Percentiles rank a stretch among this genome's conserved stretches.
Evolutionary conservation across 2,329 filamentous ascomycete species (phyloP).

Genomic region (Aspergillus carbonarius): DNA sequence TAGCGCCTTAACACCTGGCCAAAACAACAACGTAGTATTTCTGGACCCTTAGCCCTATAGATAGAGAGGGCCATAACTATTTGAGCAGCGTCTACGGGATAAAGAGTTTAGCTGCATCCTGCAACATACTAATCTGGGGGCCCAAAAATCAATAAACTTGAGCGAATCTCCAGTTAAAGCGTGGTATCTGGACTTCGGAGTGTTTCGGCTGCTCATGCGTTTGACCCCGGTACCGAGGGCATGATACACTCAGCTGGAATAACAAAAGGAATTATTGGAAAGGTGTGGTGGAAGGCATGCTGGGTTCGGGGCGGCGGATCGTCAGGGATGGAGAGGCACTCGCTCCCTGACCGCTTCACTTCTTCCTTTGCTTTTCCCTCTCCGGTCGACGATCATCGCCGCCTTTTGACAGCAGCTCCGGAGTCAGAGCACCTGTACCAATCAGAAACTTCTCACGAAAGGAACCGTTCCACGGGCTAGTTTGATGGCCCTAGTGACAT

Average conservation of each 20-base stretch:
- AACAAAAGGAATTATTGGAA: not conserved
- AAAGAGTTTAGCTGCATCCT: no score
- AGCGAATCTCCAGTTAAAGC: not conserved
- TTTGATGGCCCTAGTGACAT: not conserved
- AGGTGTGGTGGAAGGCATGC: not conserved
- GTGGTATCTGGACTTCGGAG: not conserved
- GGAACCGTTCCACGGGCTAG: not conserved
- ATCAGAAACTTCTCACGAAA: not conserved
- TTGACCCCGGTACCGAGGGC: not conserved
- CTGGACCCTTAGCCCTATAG: not conserved
- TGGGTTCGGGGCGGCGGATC: not conserved
- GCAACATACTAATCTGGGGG: not conserved
- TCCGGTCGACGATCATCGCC: conserved; percentile 1
- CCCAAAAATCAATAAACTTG: not conserved
- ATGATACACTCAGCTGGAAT: not conserved
- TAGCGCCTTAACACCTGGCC: not conserved
- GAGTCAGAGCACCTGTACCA: not conserved
- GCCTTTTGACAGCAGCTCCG: conserved; percentile 1
- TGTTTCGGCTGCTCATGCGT: not conserved
- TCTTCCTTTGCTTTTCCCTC: not conserved
- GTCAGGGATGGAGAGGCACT: not conserved
- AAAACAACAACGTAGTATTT: no score
- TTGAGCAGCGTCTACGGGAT: not conserved
- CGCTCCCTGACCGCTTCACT: not conserved
- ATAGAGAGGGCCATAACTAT: not conserved